Evolutionary conservation across 495 filamentous ascomycete genomes (phyloP).

Genomic region (Talaromyces ruber): DNA sequence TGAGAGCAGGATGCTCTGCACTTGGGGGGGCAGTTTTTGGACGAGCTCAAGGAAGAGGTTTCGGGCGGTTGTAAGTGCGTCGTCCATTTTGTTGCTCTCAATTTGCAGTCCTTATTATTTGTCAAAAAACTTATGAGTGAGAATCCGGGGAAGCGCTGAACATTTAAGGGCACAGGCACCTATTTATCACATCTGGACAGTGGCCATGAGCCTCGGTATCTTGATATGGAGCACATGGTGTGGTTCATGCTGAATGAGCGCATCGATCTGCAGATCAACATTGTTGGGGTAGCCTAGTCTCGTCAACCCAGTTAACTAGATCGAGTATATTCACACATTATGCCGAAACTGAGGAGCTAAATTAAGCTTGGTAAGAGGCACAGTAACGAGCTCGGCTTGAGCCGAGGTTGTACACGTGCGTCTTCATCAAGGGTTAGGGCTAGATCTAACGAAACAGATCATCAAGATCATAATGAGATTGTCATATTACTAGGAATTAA

Average conservation of each 20-base stretch:
- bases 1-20: neutral
- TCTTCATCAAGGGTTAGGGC: neutral
- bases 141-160: too few relatives aligned
- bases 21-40: neutral
- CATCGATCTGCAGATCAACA: neutral
- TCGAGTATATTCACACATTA: neutral
- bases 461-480: neutral
- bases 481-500: neutral
- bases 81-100: neutral
- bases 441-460: neutral
- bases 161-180: neutral
- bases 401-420: slow-evolving; percentile 1
- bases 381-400: neutral
- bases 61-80: neutral
- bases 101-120: neutral
- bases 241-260: neutral
- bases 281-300: neutral
- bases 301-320: neutral
- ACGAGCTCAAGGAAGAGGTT: neutral
- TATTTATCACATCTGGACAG: neutral
- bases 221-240: neutral
- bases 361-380: neutral
- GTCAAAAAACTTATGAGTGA: neutral
- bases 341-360: neutral
- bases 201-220: neutral